These are phyloP conservation scores for Yarrowia divulgata DNA, from an alignment of 805 yeast species.

Conservation along the genomic window DNA sequence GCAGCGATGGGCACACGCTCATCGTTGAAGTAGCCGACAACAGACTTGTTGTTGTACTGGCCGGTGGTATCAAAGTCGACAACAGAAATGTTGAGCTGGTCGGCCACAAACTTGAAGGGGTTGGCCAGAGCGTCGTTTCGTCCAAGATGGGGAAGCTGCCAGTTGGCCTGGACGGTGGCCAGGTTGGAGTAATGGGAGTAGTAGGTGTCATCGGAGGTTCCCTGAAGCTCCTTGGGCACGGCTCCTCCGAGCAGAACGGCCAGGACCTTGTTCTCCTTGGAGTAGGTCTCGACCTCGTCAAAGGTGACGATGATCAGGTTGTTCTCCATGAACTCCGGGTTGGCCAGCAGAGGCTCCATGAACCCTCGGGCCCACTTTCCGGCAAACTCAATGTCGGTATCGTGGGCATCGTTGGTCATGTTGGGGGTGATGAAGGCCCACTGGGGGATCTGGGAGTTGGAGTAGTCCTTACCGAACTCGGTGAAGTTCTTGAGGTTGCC, in stretches of 20 bases:
- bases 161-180: conserved; percentile 60
- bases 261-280: conserved; percentile 56
- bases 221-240: conserved; percentile 53
- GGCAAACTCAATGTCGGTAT: conserved; percentile 56
- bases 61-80: conserved; percentile 3
- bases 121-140: conserved; percentile 61
- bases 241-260: conserved; percentile 59
- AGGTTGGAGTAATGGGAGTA: conserved; percentile 62
- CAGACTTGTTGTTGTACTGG: conserved; percentile 28
- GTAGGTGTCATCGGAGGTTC: conserved; percentile 57
- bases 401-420: conserved; percentile 63
- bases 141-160: conserved; percentile 59
- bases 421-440: conserved; percentile 63
- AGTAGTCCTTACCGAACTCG: conserved; percentile 54
- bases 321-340: conserved; percentile 57
- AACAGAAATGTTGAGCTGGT: conserved; percentile 45
- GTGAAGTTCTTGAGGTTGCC: conserved; percentile 59
- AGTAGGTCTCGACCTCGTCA: conserved; percentile 58
- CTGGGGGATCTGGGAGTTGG: conserved; percentile 56
- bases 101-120: conserved; percentile 56
- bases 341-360: conserved; percentile 55
- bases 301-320: conserved; percentile 59
- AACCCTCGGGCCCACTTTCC: conserved; percentile 57
- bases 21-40: conserved; percentile 24
- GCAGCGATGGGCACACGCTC: conserved; percentile 15